phyloP scores from a whole-genome alignment of 306 rosid species.

The Cucumis melo region DNA sequence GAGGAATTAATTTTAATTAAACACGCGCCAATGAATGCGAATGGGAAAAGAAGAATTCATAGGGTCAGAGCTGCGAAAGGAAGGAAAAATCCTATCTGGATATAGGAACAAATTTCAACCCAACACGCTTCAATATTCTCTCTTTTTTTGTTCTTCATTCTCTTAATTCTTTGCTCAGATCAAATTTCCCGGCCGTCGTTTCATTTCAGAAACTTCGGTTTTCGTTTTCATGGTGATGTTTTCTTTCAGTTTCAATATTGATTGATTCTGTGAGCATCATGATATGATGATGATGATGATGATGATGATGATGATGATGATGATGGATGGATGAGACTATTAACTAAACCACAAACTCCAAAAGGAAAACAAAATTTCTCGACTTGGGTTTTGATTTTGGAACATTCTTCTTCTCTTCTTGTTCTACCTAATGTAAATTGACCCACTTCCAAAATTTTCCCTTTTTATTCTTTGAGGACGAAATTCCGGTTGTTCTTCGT shows the following conservation, averaged over 20 bases:
- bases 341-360: background rate
- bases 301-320: background rate
- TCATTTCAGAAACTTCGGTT: background rate
- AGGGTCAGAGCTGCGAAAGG: background rate
- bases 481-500: background rate
- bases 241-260: background rate
- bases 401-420: background rate
- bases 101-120: slow-evolving; percentile 6
- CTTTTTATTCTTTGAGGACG: background rate
- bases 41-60: background rate
- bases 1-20: background rate
- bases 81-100: slow-evolving; percentile 4
- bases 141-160: background rate
- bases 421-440: background rate
- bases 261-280: background rate
- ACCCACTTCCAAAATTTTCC: background rate
- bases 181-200: background rate
- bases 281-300: background rate
- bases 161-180: background rate
- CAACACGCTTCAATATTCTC: slow-evolving; percentile 7
- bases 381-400: background rate
- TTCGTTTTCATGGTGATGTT: background rate
- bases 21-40: slow-evolving; percentile 7
- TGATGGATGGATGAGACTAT: background rate
- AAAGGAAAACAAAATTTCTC: background rate